These are phyloP conservation scores for Nakazawaea ernobii DNA, from an alignment of 805 yeast genomes.

Conservation along the genomic window DNA sequence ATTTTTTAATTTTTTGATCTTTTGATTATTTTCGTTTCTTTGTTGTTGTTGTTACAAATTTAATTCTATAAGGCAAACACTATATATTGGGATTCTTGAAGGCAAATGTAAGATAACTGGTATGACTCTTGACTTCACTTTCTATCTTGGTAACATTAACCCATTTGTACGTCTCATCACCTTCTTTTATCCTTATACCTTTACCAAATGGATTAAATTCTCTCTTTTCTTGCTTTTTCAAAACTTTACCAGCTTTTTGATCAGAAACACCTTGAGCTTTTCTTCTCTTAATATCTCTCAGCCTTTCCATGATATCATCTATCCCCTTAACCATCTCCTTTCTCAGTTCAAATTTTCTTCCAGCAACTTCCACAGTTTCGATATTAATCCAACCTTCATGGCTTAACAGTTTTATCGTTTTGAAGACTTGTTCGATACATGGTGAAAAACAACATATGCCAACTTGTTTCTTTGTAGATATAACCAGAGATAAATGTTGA, in stretches of 20 bases:
- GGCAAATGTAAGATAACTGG: constrained; percentile 93
- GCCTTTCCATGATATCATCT: constrained; percentile 72
- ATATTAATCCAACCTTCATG: constrained; percentile 76
- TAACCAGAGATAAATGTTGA: constrained; percentile 58
- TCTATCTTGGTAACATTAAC: constrained; percentile 77
- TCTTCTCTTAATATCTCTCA: constrained; percentile 73
- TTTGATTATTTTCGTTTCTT: background rate
- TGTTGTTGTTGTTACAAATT: background rate
- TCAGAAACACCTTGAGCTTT: constrained; percentile 56
- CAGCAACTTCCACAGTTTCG: constrained; percentile 89
- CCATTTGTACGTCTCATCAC: constrained; percentile 81
- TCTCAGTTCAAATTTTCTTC: constrained; percentile 83
- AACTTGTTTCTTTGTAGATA: constrained; percentile 46
- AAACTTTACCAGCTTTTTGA: constrained; percentile 22
- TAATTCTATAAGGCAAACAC: background rate
- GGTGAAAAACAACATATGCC: constrained; percentile 95
- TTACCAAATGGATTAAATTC: constrained; percentile 86
- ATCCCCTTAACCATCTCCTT: constrained; percentile 80
- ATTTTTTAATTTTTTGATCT: too few species aligned
- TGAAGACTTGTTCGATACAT: constrained; percentile 93
- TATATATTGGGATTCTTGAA: constrained; percentile 25
- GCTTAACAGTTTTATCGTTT: constrained; percentile 72
- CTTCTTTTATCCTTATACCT: constrained; percentile 80
- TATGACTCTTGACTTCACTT: constrained; percentile 84
- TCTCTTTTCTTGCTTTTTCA: constrained; percentile 21